A percentile compares a stretch with the other conserved stretches of the same genome.
Conservation (phyloP, 1,284 basidiomycete genomes). For the Ceratobasidium papillatum region DNA sequence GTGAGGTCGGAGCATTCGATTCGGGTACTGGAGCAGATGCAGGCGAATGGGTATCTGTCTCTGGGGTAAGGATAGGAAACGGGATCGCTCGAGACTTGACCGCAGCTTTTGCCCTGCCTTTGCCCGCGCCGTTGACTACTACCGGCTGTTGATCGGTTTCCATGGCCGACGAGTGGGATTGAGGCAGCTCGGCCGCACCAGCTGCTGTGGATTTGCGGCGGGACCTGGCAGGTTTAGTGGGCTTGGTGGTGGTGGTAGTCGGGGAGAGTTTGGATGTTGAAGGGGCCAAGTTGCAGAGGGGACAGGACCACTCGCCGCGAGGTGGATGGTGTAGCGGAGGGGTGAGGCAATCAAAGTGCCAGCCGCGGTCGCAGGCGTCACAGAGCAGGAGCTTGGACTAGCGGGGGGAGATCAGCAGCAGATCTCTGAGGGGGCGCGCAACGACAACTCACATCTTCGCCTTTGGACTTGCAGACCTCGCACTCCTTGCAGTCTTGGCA, state of each 20-base stretch:
- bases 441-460: conserved; percentile 79
- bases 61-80: conserved; percentile 29
- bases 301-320: conserved; percentile 79
- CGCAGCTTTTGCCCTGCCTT: conserved; percentile 37
- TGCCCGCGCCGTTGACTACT: conserved; percentile 16
- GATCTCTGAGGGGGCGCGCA: conserved; percentile 41
- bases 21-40: not conserved
- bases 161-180: conserved; percentile 13
- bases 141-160: not conserved
- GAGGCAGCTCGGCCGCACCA: not conserved
- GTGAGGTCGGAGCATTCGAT: not conserved
- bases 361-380: conserved; percentile 94
- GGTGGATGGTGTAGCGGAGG: conserved; percentile 78
- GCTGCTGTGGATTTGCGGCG: conserved; percentile 17
- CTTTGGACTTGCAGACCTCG: conserved; percentile 86
- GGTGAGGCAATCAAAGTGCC: conserved; percentile 89
- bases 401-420: conserved; percentile 43
- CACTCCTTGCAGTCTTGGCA: conserved; percentile 96
- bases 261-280: conserved; percentile 45
- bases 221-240: conserved; percentile 25
- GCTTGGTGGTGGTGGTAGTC: conserved; percentile 46
- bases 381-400: conserved; percentile 90
- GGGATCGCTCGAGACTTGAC: conserved; percentile 30
- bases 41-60: conserved; percentile 26
- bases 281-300: conserved; percentile 58